phyloP scores from a whole-genome alignment of 257 asterid species.

The Fraxinus quadrangulata region DNA sequence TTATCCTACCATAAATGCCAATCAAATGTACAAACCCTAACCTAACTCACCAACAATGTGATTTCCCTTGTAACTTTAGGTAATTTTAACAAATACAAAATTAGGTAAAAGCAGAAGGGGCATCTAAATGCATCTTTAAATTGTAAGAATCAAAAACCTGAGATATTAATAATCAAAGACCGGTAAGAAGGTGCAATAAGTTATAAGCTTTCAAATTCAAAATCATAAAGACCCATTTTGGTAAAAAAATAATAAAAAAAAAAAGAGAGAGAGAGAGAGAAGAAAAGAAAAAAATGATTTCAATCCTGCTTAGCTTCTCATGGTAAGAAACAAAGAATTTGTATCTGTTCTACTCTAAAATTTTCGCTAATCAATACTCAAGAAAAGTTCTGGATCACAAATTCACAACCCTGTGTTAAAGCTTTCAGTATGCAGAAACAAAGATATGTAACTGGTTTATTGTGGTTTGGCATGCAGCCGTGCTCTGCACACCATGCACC shows the following conservation, averaged over 20 bases:
- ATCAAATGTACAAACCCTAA: neutral
- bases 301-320: slow-evolving; percentile 11
- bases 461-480: neutral
- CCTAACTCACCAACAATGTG: neutral
- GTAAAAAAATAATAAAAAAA: neutral
- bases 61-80: neutral
- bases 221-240: neutral
- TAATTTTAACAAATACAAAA: neutral
- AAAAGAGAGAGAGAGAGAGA: too few relatives aligned
- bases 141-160: neutral
- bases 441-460: neutral
- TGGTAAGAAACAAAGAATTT: neutral
- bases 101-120: neutral
- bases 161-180: slow-evolving; percentile 5
- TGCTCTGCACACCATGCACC: neutral
- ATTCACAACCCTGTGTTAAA: neutral
- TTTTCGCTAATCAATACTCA: neutral
- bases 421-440: slow-evolving; percentile 6
- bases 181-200: neutral
- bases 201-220: neutral
- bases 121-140: neutral
- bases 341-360: slow-evolving; percentile 1
- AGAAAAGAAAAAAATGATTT: neutral
- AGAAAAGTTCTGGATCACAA: neutral
- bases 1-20: slow-evolving; percentile 3